phyloP scores from a whole-genome alignment of 306 rosid species.

The Oemleria cerasiformis region DNA sequence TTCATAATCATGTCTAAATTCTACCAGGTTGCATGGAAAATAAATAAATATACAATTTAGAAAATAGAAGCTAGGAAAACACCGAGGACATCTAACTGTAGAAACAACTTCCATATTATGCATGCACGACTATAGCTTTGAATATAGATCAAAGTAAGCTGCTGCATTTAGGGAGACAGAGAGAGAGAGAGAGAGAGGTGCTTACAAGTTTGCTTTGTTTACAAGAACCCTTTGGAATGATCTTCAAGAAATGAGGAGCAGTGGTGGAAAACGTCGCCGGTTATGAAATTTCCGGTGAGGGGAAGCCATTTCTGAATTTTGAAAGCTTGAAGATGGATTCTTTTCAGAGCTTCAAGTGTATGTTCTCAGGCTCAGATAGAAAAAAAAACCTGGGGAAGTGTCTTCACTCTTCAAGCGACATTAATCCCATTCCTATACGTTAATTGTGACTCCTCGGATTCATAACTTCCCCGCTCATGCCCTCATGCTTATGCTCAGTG shows the following conservation, averaged over 20 bases:
- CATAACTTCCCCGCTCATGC: too few species aligned
- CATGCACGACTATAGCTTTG: not conserved
- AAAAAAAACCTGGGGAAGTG: too few species aligned
- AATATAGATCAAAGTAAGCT: not conserved
- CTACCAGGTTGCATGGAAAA: too few species aligned
- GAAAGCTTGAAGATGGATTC: not conserved
- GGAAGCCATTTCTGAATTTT: not conserved
- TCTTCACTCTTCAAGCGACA: too few species aligned
- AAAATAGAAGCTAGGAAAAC: too few species aligned
- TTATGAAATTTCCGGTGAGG: not conserved
- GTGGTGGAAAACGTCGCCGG: not conserved
- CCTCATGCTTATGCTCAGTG: too few species aligned
- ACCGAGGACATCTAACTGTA: too few species aligned
- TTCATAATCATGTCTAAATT: too few species aligned
- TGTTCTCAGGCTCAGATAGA: not conserved
- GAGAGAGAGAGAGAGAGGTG: not conserved
- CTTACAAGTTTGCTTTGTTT: not conserved
- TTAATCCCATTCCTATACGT: too few species aligned
- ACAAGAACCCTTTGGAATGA: not conserved
- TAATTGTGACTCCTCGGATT: too few species aligned
- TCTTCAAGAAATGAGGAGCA: not conserved
- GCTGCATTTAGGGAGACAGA: not conserved
- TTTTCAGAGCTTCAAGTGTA: not conserved
- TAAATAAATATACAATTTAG: too few species aligned
- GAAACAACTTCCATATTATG: too few species aligned